Conservation (phyloP, 805 yeast species). For the Lachancea nothofagi region DNA sequence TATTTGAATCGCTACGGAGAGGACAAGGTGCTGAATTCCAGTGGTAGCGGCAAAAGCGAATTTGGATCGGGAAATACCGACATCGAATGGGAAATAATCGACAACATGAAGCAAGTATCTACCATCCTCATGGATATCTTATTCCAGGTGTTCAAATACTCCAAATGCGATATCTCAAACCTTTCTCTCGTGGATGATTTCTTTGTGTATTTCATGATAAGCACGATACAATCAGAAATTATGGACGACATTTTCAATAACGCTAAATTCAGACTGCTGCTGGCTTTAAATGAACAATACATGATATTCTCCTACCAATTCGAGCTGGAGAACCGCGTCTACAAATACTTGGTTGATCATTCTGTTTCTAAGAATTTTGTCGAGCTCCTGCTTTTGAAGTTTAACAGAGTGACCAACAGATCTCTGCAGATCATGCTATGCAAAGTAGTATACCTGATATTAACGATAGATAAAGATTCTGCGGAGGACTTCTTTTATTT, state of each 20-base stretch:
- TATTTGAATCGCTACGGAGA: constrained; percentile 29
- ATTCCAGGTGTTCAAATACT: constrained; percentile 49
- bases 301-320: constrained; percentile 49
- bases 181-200: constrained; percentile 38
- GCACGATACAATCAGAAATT: constrained; percentile 38
- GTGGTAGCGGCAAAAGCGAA: constrained; percentile 9
- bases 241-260: constrained; percentile 56
- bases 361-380: constrained; percentile 49
- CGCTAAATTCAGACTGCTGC: constrained; percentile 61
- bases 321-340: constrained; percentile 44
- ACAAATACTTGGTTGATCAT: constrained; percentile 45
- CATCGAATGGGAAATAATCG: constrained; percentile 31
- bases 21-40: constrained; percentile 11
- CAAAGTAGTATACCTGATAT: constrained; percentile 67
- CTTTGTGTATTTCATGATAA: constrained; percentile 45
- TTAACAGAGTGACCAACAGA: constrained; percentile 68
- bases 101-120: constrained; percentile 35
- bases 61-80: constrained; percentile 14
- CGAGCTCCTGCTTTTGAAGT: constrained; percentile 63
- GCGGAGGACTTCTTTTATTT: constrained; percentile 69
- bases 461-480: constrained; percentile 48
- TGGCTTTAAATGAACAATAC: constrained; percentile 83
- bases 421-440: constrained; percentile 72
- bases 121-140: constrained; percentile 46
- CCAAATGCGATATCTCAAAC: constrained; percentile 40